Evolutionary conservation across 2,329 filamentous ascomycete genomes (phyloP), one percentile per base, ranked within the genome.

Genomic region (Sclerotinia subarctica): DNA sequence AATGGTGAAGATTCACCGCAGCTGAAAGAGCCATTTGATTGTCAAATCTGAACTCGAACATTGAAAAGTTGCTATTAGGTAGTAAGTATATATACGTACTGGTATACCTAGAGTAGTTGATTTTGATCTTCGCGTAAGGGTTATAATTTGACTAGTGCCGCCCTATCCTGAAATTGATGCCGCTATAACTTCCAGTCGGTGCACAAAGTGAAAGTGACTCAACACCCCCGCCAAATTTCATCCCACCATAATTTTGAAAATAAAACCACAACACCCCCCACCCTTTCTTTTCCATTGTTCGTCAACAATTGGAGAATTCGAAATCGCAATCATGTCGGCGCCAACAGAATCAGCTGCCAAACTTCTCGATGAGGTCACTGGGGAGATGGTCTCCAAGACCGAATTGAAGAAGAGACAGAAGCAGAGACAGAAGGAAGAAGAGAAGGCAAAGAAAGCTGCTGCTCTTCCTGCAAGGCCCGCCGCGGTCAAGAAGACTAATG

Each of bases 381-480:
- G 95, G 76, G 95, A 99, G 82, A 89, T 81, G 80, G 79, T 90
- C 70, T 94, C 91, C 82, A 94, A 94, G 88, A 87, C 88, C 21
- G 90, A 94, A 82, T 84, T 98, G 79, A 99, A 99, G 92, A 94
- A 92, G 84, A 89, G 94, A 77, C 88, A 94, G 83, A 99, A 99
- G 92, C 86, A 90, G 78, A 90, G 94, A 73, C 88, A 94, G 80
- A 88, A 87, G 80, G 93, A 96, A 70, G 90, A 90, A 74, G 92
- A 93, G 82, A 97, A 96, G 90, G 88, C 88, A 74, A 88, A 93
- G 82, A 94, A 93, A 85, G 91, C 88, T 38, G 91, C 92, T 64
- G 84, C 87, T 63, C 84, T 88, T 69, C 83, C 87, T 47, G 84
- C 86, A 52, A 83, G 84, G 72, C 81, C 86, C 3, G 84, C 85